Evolutionary conservation across 345 rosid genomes (phyloP), one percentile per base, ranked within the genome.

Genomic region (Populus tremula): DNA sequence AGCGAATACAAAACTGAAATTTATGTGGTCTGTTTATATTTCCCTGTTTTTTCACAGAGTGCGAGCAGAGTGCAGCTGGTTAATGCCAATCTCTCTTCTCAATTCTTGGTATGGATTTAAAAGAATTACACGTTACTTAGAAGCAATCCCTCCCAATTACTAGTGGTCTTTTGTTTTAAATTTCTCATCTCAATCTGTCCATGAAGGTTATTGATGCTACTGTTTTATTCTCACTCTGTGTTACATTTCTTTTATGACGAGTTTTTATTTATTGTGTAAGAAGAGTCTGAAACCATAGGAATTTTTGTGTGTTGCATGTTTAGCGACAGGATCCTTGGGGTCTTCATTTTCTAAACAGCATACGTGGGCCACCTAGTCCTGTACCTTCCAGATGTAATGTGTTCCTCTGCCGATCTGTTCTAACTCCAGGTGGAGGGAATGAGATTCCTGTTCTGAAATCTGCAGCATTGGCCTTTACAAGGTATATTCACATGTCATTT

Each of bases 271-370:
- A 16, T 61, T 61, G 36, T 41, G 31, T 4, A 10, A 17, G 14
- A 36, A 41, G 61, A 8, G 7, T 31, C 23, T 38, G 12, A 71
- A 67, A 23, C 62, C 29, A 50, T 36, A 1, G 33, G 16, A 70
- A 23, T 74, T 75, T 79, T 41, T 72, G 18, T 67, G 45, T 87
- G 43, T 80, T 84, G 29, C 41, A 68, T 77, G 59, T 73, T 72
- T 78, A 90, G 93, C 87, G 88, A 68, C 92, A 77, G 82, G 89
- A 89, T 82, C 77, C 80, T 76, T 88, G 89, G 94, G 86, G 91
- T 88, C 80, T 88, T 67, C 91, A 88, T 59, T 77, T 86, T 78
- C 62, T 86, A 29, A 83, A 79, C 70, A 81, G 79, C 78, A 69
- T 81, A 33, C 77, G 50, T 68, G 78, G 87, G 77, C 88, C 92